These are phyloP conservation scores for Leccinum barrowsii DNA, from an alignment of 768 basidiomycete species.

Conservation along the genomic window DNA sequence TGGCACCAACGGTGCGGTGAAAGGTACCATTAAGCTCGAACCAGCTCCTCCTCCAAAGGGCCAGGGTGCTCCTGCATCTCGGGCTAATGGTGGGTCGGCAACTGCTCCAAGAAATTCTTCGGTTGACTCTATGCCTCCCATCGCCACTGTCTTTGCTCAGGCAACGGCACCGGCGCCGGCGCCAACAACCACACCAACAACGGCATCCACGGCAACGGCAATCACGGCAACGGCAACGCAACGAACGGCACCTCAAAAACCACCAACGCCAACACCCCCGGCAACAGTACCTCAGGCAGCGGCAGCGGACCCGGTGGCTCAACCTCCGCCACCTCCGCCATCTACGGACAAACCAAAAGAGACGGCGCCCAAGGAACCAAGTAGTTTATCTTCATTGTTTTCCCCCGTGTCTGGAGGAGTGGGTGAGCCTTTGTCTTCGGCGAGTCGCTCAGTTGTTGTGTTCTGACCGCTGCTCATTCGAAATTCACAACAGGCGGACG, in stretches of 20 bases:
- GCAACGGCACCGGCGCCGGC: background rate
- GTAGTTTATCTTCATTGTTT: background rate
- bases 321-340: background rate
- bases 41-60: constrained; percentile 21
- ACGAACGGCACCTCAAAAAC: background rate
- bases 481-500: constrained; percentile 17
- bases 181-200: background rate
- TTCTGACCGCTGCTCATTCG: constrained; percentile 32
- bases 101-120: constrained; percentile 24
- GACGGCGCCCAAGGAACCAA: background rate
- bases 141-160: constrained; percentile 17
- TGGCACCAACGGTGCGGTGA: constrained; percentile 11
- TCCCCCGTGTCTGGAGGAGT: constrained; percentile 12
- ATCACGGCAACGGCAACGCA: background rate
- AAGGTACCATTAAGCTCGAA: constrained; percentile 17
- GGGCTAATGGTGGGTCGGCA: constrained; percentile 31
- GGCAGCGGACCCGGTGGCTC: background rate
- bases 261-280: background rate
- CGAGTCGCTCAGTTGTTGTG: constrained; percentile 19
- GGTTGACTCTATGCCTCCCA: constrained; percentile 23
- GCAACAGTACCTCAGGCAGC: background rate
- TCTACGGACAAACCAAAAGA: constrained; percentile 10
- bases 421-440: constrained; percentile 34
- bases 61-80: constrained; percentile 16
- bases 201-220: background rate